Evolutionary conservation across 306 rosid species (phyloP).

Genomic region (Fagus sylvatica): DNA sequence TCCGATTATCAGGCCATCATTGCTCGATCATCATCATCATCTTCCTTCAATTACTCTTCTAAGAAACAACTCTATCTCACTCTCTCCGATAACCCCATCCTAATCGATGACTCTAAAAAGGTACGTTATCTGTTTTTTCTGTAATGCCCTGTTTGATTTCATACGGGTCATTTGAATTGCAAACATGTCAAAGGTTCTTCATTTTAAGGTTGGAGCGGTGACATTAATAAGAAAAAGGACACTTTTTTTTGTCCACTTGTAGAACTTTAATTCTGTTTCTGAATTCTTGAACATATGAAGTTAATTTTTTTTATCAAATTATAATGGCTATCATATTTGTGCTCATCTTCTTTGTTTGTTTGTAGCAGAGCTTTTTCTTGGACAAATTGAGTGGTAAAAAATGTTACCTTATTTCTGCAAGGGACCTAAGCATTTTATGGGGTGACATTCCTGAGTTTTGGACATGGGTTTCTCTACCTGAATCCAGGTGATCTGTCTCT

Average conservation of each 20-base stretch:
- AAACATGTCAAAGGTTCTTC: no score
- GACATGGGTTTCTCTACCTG: neutral
- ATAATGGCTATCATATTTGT: no score
- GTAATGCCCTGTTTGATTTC: no score
- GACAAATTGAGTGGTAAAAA: conserved; percentile 3
- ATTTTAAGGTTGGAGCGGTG: no score
- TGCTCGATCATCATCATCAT: neutral
- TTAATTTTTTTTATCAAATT: no score
- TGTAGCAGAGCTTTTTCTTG: neutral
- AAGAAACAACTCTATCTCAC: conserved; percentile 15
- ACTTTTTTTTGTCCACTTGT: no score
- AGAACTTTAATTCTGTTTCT: no score
- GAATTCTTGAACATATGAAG: no score
- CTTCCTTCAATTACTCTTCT: neutral
- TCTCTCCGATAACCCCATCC: conserved; percentile 11
- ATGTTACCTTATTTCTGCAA: conserved; percentile 20
- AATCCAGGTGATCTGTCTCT: no score
- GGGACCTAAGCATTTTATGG: neutral
- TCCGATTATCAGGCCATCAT: neutral
- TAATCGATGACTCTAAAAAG: conserved; percentile 15
- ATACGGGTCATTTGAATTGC: no score
- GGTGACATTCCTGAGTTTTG: neutral
- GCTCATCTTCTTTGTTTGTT: neutral
- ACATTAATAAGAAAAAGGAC: no score
- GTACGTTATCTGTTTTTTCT: no score